Percentiles rank a stretch among this genome's conserved stretches.
These are phyloP conservation scores for Eucalyptus erythrocorys DNA, from an alignment of 345 rosid genomes.

Conservation along the genomic window DNA sequence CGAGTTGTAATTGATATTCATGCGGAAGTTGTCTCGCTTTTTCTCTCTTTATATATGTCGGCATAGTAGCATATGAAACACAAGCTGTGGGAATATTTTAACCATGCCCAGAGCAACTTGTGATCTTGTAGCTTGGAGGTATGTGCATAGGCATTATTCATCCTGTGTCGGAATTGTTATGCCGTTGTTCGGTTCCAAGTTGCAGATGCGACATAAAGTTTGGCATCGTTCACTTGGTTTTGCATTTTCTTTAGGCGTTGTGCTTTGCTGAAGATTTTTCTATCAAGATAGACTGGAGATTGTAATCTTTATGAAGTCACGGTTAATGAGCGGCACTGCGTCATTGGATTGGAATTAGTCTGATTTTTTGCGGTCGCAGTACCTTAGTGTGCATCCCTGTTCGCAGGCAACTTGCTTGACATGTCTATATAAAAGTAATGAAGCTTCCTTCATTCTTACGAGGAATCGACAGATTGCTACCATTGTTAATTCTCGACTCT, in stretches of 20 bases:
- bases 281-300: not conserved
- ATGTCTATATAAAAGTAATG: not conserved
- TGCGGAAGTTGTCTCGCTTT: not conserved
- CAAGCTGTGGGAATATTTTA: not conserved
- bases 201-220: not conserved
- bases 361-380: not conserved
- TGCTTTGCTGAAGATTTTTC: not conserved
- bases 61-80: not conserved
- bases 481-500: not conserved
- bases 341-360: not conserved
- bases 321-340: not conserved
- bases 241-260: not conserved
- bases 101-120: not conserved
- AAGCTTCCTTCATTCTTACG: not conserved
- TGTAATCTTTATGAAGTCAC: not conserved
- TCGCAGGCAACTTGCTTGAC: not conserved
- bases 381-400: not conserved
- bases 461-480: not conserved
- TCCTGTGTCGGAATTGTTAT: not conserved
- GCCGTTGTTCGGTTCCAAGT: not conserved
- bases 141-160: not conserved
- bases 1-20: not conserved
- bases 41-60: not conserved
- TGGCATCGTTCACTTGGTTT: not conserved
- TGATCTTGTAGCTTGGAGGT: not conserved